Percentiles rank a stretch among this genome's conserved stretches.
Evolutionary conservation across 2,329 filamentous ascomycete species (phyloP).

Genomic region (Penicillium brevicompactum): DNA sequence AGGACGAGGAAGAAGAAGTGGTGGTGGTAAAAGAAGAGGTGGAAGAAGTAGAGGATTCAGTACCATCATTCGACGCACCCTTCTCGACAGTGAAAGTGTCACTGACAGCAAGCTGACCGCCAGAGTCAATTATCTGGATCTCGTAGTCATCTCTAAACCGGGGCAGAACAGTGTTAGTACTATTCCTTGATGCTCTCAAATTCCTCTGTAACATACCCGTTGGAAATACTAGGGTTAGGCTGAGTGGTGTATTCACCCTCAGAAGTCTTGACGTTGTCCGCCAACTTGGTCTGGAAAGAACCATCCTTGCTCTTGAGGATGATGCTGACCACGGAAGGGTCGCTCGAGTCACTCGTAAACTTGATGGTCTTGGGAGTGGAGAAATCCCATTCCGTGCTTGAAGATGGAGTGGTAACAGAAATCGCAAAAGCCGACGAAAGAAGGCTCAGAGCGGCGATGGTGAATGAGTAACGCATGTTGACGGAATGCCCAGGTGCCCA

Average conservation of each 20-base stretch:
- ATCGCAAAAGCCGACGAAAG: slow-evolving; percentile 11
- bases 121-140: slow-evolving; percentile 15
- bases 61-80: slow-evolving; percentile 10
- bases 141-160: slow-evolving; percentile 8
- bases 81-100: slow-evolving; percentile 9
- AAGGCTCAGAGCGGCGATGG: slow-evolving; percentile 2
- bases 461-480: slow-evolving; percentile 9
- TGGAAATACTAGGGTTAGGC: slow-evolving; percentile 15
- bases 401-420: slow-evolving; percentile 7
- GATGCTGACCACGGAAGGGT: slow-evolving; percentile 12
- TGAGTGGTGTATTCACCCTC: slow-evolving; percentile 13
- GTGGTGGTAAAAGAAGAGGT: neutral
- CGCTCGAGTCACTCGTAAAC: slow-evolving; percentile 5
- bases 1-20: neutral
- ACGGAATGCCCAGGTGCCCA: neutral
- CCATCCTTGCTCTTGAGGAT: slow-evolving; percentile 12
- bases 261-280: slow-evolving; percentile 14
- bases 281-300: slow-evolving; percentile 16
- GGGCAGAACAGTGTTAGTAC: neutral
- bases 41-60: slow-evolving; percentile 4
- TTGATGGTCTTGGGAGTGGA: slow-evolving; percentile 13
- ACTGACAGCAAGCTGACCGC: slow-evolving; percentile 12
- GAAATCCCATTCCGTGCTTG: slow-evolving; percentile 9
- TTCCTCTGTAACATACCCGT: slow-evolving; percentile 6
- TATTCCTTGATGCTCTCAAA: neutral